A percentile compares a stretch with the other conserved stretches of the same genome.
Evolutionary conservation across 306 rosid genomes (phyloP).

Genomic region (Glycyrrhiza uralensis): DNA sequence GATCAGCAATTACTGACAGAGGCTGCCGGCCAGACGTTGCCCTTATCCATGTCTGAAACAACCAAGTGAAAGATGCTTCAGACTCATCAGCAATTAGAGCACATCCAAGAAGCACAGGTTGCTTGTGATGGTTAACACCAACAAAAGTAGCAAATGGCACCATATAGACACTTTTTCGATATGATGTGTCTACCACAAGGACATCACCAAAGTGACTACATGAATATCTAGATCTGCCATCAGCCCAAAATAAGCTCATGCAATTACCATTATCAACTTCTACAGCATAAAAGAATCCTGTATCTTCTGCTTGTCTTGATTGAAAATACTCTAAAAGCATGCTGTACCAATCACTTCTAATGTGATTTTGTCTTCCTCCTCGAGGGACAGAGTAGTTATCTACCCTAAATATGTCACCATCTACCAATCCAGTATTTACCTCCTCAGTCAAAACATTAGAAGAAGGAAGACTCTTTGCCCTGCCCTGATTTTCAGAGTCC

Average conservation of each 20-base stretch:
- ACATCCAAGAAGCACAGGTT: constrained; percentile 94
- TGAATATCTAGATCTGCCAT: constrained; percentile 91
- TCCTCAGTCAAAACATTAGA: constrained; percentile 62
- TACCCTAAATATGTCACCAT: constrained; percentile 55
- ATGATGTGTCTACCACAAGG: constrained; percentile 74
- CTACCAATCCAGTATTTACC: constrained; percentile 53
- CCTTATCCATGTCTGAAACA: constrained; percentile 88
- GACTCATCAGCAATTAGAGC: constrained; percentile 90
- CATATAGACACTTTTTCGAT: constrained; percentile 62
- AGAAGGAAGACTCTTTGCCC: constrained; percentile 42
- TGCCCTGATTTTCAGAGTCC: constrained; percentile 44
- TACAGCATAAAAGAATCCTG: constrained; percentile 84
- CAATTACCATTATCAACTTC: constrained; percentile 73
- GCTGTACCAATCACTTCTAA: constrained; percentile 75
- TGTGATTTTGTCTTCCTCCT: constrained; percentile 72
- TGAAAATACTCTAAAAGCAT: constrained; percentile 84
- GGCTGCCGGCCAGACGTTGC: constrained; percentile 80
- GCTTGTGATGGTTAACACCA: constrained; percentile 93
- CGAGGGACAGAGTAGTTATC: constrained; percentile 47
- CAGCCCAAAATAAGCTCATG: constrained; percentile 98
- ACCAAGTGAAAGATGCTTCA: constrained; percentile 84
- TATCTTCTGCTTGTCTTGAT: constrained; percentile 81
- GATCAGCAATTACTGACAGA: constrained; percentile 82
- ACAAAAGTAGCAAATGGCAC: constrained; percentile 88
- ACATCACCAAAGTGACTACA: constrained; percentile 92